Evolutionary conservation across 2,329 filamentous ascomycete genomes (phyloP).

Genomic region (Fusarium robinianum): DNA sequence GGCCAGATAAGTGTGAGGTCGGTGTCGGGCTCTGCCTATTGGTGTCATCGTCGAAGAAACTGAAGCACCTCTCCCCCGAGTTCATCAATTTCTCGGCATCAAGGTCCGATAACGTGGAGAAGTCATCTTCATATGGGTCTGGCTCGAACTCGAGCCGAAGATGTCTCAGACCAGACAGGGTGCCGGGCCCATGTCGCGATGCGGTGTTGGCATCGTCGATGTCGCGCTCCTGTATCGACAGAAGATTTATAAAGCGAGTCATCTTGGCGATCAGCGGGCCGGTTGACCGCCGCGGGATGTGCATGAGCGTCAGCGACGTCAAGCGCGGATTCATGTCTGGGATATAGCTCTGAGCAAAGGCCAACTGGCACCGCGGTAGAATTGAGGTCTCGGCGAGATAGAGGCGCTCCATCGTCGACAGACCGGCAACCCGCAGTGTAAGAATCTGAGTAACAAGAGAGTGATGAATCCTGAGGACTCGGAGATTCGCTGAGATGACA

Average conservation of each 20-base stretch:
- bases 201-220: slow-evolving; percentile 43
- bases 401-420: slow-evolving; percentile 43
- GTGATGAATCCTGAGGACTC: slow-evolving; percentile 60
- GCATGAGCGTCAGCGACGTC: slow-evolving; percentile 56
- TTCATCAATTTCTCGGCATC: slow-evolving; percentile 51
- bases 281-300: slow-evolving; percentile 57
- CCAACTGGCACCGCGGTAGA: slow-evolving; percentile 48
- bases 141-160: slow-evolving; percentile 59
- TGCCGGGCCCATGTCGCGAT: slow-evolving; percentile 46
- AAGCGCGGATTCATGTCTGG: slow-evolving; percentile 63
- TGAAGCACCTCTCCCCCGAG: slow-evolving; percentile 47
- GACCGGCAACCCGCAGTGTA: slow-evolving; percentile 46
- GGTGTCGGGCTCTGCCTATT: slow-evolving; percentile 9
- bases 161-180: slow-evolving; percentile 57
- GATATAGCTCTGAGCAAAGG: slow-evolving; percentile 53
- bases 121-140: slow-evolving; percentile 46
- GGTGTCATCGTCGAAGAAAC: slow-evolving; percentile 48
- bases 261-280: slow-evolving; percentile 57
- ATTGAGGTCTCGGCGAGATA: slow-evolving; percentile 53
- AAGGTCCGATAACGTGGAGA: slow-evolving; percentile 40
- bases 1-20: slow-evolving; percentile 6
- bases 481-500: slow-evolving; percentile 57
- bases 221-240: slow-evolving; percentile 53
- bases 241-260: slow-evolving; percentile 51
- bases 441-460: slow-evolving; percentile 62